phyloP scores from a whole-genome alignment of 352 stramenopile species.

The Globisporangium paroecandrum region DNA sequence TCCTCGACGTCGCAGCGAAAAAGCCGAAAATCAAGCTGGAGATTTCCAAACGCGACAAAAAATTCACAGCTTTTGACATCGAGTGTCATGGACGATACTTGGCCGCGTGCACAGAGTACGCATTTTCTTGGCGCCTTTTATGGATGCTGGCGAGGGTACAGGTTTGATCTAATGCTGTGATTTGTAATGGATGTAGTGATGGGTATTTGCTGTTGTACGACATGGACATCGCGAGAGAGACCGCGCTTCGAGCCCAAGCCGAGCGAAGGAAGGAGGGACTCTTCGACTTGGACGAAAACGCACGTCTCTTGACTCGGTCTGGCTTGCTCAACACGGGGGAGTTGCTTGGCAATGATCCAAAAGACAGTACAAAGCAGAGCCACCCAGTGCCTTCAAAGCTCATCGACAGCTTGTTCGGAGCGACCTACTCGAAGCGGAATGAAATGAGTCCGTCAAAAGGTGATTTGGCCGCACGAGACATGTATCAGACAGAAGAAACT shows the following conservation, averaged over 20 bases:
- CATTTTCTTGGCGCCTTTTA: not conserved
- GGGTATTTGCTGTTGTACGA: constrained; percentile 78
- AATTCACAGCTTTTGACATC: constrained; percentile 63
- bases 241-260: constrained; percentile 33
- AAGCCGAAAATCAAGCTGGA: constrained; percentile 74
- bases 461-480: not conserved
- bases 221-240: constrained; percentile 71
- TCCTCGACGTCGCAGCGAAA: constrained; percentile 63
- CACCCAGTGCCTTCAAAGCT: constrained; percentile 61
- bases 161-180: not conserved
- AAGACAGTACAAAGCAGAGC: not conserved
- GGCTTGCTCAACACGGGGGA: constrained; percentile 21
- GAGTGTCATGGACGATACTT: constrained; percentile 71
- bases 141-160: not conserved
- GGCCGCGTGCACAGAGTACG: constrained; percentile 59
- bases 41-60: constrained; percentile 50
- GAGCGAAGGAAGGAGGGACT: constrained; percentile 41
- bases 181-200: constrained; percentile 39
- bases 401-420: constrained; percentile 71
- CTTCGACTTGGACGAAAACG: constrained; percentile 37
- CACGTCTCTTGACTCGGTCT: constrained; percentile 37
- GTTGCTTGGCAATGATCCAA: not conserved
- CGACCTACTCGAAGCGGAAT: constrained; percentile 22
- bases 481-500: not conserved
- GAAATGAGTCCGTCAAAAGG: not conserved